Conservation (phyloP, 306 rosid genomes). For the Vigna radiata region DNA sequence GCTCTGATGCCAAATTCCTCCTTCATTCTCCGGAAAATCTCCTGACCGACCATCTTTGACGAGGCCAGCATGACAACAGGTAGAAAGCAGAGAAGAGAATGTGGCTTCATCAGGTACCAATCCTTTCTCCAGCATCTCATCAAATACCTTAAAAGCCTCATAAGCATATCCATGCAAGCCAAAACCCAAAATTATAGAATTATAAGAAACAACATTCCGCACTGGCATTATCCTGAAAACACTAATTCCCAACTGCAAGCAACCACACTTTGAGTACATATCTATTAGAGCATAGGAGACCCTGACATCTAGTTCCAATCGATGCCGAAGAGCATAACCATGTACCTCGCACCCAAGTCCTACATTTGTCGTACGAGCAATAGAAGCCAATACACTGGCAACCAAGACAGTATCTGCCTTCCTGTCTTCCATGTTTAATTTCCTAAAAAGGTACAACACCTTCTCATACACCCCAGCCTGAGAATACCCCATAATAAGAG, state of each 20-base stretch:
- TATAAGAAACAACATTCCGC: conserved; percentile 70
- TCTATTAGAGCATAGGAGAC: conserved; percentile 79
- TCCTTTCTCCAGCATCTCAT: conserved; percentile 57
- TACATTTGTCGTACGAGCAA: conserved; percentile 63
- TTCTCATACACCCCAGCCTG: conserved; percentile 65
- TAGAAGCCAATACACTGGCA: conserved; percentile 76
- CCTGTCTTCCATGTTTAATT: conserved; percentile 56
- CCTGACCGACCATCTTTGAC: conserved; percentile 67
- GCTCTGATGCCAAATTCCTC: conserved; percentile 63
- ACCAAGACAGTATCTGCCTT: conserved; percentile 75
- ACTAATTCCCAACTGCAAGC: conserved; percentile 60
- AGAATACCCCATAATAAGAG: conserved; percentile 80
- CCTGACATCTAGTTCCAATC: conserved; percentile 71
- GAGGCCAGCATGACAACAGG: conserved; percentile 89
- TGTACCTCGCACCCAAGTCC: conserved; percentile 73
- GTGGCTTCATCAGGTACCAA: conserved; percentile 77
- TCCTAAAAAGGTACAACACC: conserved; percentile 64
- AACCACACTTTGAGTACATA: conserved; percentile 88
- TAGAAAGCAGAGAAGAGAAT: conserved; percentile 82
- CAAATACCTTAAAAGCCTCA: conserved; percentile 66
- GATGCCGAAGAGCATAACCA: conserved; percentile 73
- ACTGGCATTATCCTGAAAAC: conserved; percentile 66
- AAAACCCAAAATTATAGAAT: conserved; percentile 74
- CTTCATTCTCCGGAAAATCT: conserved; percentile 72
- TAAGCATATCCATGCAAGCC: conserved; percentile 82